Evolutionary conservation across 306 rosid species (phyloP).

Genomic region (Argentina anserina): DNA sequence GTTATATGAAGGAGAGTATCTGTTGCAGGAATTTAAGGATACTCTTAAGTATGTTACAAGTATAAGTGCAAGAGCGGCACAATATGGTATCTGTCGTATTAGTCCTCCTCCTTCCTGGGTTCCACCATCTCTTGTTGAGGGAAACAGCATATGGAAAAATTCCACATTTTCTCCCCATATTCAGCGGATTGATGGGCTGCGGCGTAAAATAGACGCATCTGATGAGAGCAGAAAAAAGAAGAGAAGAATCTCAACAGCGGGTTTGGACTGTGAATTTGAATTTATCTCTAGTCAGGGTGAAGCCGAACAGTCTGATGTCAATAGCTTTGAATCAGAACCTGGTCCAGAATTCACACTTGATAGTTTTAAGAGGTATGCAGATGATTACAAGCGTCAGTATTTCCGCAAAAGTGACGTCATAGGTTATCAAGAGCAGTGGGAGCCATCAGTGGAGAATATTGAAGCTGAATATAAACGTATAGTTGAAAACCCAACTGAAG

Average conservation of each 20-base stretch:
- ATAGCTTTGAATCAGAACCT: slow-evolving; percentile 29
- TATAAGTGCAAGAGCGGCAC: slow-evolving; percentile 54
- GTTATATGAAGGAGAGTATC: slow-evolving; percentile 18
- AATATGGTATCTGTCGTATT: slow-evolving; percentile 82
- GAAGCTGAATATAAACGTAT: slow-evolving; percentile 81
- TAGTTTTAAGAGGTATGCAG: slow-evolving; percentile 65
- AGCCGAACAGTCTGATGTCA: slow-evolving; percentile 22
- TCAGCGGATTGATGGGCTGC: slow-evolving; percentile 69
- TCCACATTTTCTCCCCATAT: slow-evolving; percentile 46
- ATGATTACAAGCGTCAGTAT: slow-evolving; percentile 66
- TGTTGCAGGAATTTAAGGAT: slow-evolving; percentile 77
- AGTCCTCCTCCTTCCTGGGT: slow-evolving; percentile 76
- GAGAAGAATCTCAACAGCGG: slow-evolving; percentile 39
- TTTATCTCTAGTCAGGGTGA: slow-evolving; percentile 27
- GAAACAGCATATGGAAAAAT: slow-evolving; percentile 44
- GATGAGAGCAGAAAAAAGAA: slow-evolving; percentile 28
- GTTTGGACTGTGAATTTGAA: slow-evolving; percentile 32
- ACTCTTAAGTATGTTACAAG: slow-evolving; percentile 58
- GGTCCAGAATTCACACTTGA: slow-evolving; percentile 60
- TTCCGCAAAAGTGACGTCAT: slow-evolving; percentile 37
- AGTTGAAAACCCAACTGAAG: slow-evolving; percentile 70
- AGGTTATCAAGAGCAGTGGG: slow-evolving; percentile 37
- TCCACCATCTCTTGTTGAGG: slow-evolving; percentile 44
- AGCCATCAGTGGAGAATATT: slow-evolving; percentile 63
- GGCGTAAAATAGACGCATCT: slow-evolving; percentile 24